Conservation (phyloP, 257 asterid genomes). For the Primulina tabacum region DNA sequence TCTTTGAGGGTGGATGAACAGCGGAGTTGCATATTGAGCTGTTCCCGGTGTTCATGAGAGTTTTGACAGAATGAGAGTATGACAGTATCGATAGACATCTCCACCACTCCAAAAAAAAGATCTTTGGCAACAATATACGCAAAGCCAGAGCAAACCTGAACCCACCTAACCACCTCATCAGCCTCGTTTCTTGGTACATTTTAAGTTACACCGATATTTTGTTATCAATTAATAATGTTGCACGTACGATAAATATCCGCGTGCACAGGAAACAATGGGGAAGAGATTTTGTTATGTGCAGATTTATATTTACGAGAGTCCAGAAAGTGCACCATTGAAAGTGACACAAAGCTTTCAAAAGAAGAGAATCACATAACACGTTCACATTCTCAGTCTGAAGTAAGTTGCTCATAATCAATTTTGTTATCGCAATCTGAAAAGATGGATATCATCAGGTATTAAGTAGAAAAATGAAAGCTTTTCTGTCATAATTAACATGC, state of each 20-base stretch:
- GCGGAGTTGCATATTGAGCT: slow-evolving; percentile 88
- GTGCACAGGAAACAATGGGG: slow-evolving; percentile 80
- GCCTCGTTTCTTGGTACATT: neutral
- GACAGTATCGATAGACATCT: slow-evolving; percentile 91
- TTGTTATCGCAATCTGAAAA: slow-evolving; percentile 87
- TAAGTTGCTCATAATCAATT: slow-evolving; percentile 83
- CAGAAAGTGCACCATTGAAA: slow-evolving; percentile 81
- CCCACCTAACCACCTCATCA: neutral
- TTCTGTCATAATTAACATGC: neutral
- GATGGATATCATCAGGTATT: neutral
- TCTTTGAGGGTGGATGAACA: slow-evolving; percentile 66
- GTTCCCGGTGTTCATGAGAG: slow-evolving; percentile 93
- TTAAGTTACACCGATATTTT: neutral
- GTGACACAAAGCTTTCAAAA: slow-evolving; percentile 96
- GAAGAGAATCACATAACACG: slow-evolving; percentile 82
- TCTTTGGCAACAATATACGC: slow-evolving; percentile 80
- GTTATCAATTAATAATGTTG: neutral
- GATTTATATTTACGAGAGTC: slow-evolving; percentile 71
- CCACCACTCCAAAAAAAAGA: slow-evolving; percentile 91
- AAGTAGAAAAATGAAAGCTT: neutral
- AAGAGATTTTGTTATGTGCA: slow-evolving; percentile 85
- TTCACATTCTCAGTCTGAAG: slow-evolving; percentile 92
- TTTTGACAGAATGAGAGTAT: slow-evolving; percentile 95
- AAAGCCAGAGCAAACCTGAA: slow-evolving; percentile 85
- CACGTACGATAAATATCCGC: neutral